A percentile compares a stretch with the other conserved stretches of the same genome.
Evolutionary conservation across 2,329 filamentous ascomycete genomes (phyloP).

Genomic region (Verticillium nubilum): DNA sequence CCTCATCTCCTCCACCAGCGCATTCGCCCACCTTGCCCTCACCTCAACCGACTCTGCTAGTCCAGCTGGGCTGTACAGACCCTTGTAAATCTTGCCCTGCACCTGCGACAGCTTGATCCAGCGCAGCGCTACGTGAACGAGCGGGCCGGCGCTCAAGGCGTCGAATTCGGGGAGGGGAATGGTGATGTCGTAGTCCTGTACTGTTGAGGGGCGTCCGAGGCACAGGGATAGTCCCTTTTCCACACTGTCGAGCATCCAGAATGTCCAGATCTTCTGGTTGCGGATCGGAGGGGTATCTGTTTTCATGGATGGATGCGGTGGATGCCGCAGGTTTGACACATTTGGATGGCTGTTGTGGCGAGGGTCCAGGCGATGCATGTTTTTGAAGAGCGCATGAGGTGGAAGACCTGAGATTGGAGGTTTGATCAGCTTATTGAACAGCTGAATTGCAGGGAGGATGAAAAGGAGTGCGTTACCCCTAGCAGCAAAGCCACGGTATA

Average conservation of each 20-base stretch:
- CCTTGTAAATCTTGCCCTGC: conserved; percentile 50
- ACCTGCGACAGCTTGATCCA: conserved; percentile 48
- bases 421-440: not conserved
- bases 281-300: conserved; percentile 18
- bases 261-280: conserved; percentile 34
- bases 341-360: conserved; percentile 21
- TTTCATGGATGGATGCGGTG: conserved; percentile 20
- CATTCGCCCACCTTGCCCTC: conserved; percentile 25
- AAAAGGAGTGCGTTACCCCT: conserved; percentile 9
- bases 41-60: conserved; percentile 26
- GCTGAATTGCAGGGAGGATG: not conserved
- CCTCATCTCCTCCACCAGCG: conserved; percentile 23
- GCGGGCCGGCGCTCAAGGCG: conserved; percentile 20
- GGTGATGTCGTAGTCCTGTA: conserved; percentile 54
- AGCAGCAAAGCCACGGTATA: conserved; percentile 18
- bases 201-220: conserved; percentile 44
- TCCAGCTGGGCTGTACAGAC: conserved; percentile 41
- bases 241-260: conserved; percentile 53
- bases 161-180: conserved; percentile 26
- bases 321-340: conserved; percentile 24
- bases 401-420: conserved; percentile 16
- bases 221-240: conserved; percentile 51
- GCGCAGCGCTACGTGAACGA: conserved; percentile 30
- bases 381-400: conserved; percentile 24
- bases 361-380: conserved; percentile 24